These are phyloP conservation scores for Apiotrichum gamsii DNA, from an alignment of 1,284 basidiomycete genomes.

Conservation along the genomic window DNA sequence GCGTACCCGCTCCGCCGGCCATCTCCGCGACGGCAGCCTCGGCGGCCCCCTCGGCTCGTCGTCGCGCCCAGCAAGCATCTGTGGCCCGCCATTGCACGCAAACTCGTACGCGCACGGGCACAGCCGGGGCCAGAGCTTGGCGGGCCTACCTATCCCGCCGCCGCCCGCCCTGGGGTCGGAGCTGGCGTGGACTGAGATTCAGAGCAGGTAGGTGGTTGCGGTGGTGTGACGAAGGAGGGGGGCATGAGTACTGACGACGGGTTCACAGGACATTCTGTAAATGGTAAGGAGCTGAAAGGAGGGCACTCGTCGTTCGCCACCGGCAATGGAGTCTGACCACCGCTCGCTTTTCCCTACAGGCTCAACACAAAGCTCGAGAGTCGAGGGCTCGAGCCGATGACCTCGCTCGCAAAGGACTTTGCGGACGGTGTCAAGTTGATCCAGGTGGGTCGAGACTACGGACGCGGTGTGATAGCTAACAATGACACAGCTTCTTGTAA, in stretches of 20 bases:
- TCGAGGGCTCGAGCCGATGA: constrained; percentile 81
- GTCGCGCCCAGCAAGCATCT: neutral
- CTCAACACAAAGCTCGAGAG: constrained; percentile 90
- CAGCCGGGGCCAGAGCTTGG: constrained; percentile 5
- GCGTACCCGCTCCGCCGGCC: constrained; percentile 9
- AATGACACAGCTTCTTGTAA: constrained; percentile 66
- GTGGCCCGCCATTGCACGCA: neutral
- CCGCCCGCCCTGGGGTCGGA: constrained; percentile 9
- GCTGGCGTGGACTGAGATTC: constrained; percentile 18
- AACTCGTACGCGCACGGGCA: constrained; percentile 1
- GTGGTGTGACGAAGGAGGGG: too few relatives aligned
- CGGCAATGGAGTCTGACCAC: too few relatives aligned
- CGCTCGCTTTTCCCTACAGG: constrained; percentile 52
- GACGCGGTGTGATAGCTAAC: too few relatives aligned
- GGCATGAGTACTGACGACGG: neutral
- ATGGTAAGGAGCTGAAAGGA: too few relatives aligned
- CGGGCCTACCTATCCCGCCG: neutral
- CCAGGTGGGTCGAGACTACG: constrained; percentile 52
- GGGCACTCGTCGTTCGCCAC: constrained; percentile 2
- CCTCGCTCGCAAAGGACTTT: constrained; percentile 79
- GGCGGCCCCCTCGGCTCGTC: constrained; percentile 1
- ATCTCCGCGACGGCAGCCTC: neutral
- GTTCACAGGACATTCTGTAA: constrained; percentile 40
- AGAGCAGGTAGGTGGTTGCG: constrained; percentile 11
- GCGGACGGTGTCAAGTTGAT: constrained; percentile 92